phyloP scores from a whole-genome alignment of 1,284 basidiomycete species.

The Quambalaria eucalypti region DNA sequence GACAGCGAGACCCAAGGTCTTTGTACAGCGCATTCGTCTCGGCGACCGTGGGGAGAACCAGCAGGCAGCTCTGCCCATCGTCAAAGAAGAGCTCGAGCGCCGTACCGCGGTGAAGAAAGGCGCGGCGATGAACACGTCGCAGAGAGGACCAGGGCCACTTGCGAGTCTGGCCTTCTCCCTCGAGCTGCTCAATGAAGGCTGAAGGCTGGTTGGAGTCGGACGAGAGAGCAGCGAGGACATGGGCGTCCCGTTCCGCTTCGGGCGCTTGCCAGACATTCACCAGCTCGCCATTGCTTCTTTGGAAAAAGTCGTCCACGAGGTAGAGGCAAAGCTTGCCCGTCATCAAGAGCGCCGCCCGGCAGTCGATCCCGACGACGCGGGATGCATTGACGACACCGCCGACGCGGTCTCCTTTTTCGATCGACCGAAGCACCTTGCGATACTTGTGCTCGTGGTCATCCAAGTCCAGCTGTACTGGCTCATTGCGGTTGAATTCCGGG shows the following conservation, averaged over 20 bases:
- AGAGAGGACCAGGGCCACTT: conserved; percentile 34
- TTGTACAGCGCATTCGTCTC: conserved; percentile 22
- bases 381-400: conserved; percentile 60
- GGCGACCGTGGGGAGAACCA: conserved; percentile 33
- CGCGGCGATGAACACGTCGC: conserved; percentile 16
- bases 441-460: conserved; percentile 58
- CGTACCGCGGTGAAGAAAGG: conserved; percentile 38
- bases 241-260: conserved; percentile 54
- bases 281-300: conserved; percentile 75
- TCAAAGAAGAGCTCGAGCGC: conserved; percentile 45
- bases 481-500: conserved; percentile 3
- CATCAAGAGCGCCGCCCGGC: conserved; percentile 73
- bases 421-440: conserved; percentile 50
- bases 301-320: conserved; percentile 83
- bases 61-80: conserved; percentile 43
- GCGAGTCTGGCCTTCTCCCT: conserved; percentile 19
- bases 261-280: conserved; percentile 81
- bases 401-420: conserved; percentile 81
- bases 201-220: conserved; percentile 43
- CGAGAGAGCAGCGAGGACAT: conserved; percentile 61
- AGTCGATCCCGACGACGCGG: conserved; percentile 34
- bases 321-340: conserved; percentile 76
- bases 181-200: conserved; percentile 47
- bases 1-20: conserved; percentile 23
- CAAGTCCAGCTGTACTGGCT: conserved; percentile 1